phyloP scores from a whole-genome alignment of 2,329 filamentous ascomycete species.

The Ophiostoma himal-ulmi region DNA sequence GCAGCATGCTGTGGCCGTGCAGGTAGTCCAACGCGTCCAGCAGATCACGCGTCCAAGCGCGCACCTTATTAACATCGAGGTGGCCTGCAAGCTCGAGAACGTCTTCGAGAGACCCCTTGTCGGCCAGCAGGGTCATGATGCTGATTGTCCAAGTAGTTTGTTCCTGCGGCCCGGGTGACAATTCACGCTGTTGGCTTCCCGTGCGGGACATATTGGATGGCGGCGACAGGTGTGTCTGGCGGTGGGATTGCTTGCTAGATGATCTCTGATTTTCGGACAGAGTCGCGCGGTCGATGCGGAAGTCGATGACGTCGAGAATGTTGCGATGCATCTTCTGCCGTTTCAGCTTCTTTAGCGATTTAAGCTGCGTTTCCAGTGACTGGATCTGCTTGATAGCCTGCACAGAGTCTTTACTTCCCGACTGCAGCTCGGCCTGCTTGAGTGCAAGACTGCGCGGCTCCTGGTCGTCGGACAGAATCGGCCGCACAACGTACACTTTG shows the following conservation, averaged over 20 bases:
- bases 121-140: constrained; percentile 68
- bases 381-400: constrained; percentile 72
- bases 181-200: constrained; percentile 12
- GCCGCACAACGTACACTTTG: constrained; percentile 65
- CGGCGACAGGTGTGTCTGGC: constrained; percentile 9
- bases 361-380: constrained; percentile 68
- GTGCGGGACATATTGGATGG: constrained; percentile 6
- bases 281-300: constrained; percentile 59
- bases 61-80: constrained; percentile 67
- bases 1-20: constrained; percentile 76
- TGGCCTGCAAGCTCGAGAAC: constrained; percentile 72
- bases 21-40: constrained; percentile 83
- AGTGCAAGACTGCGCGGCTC: constrained; percentile 62
- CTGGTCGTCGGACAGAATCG: constrained; percentile 48
- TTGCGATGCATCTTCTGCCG: constrained; percentile 76
- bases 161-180: constrained; percentile 31
- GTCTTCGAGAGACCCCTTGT: constrained; percentile 77
- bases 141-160: constrained; percentile 61
- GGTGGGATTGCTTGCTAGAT: background rate
- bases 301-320: constrained; percentile 73
- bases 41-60: constrained; percentile 86
- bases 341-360: constrained; percentile 65
- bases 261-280: background rate
- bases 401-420: constrained; percentile 51
- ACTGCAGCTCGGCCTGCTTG: constrained; percentile 61